Evolutionary conservation across 2,329 filamentous ascomycete species (phyloP).

Genomic region (Tolypocladium nubicola): DNA sequence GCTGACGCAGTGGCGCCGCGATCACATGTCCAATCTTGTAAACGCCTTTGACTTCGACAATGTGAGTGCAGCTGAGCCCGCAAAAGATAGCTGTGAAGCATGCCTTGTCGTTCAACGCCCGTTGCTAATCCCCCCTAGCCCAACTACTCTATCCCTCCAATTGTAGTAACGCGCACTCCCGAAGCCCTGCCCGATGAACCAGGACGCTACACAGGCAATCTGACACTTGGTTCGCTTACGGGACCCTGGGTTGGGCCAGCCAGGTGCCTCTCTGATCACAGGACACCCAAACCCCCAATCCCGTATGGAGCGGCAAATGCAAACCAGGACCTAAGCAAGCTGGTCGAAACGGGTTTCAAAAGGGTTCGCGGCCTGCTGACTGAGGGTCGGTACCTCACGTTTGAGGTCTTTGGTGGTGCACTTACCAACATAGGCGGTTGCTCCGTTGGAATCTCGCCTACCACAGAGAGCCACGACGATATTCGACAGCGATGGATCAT

Average conservation of each 20-base stretch:
- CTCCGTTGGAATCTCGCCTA: constrained; percentile 5
- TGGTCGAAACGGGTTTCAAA: constrained; percentile 41
- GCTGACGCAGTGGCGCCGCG: constrained; percentile 15
- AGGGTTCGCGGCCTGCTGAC: constrained; percentile 37
- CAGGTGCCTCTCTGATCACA: constrained; percentile 6
- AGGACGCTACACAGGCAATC: constrained; percentile 5
- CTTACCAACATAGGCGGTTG: constrained; percentile 21
- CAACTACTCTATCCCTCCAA: constrained; percentile 4
- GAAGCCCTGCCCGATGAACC: constrained; percentile 1
- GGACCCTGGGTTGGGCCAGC: constrained; percentile 9
- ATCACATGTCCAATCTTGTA: constrained; percentile 17
- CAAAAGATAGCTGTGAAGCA: not conserved
- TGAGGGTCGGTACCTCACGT: constrained; percentile 41
- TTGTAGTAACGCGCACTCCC: constrained; percentile 1
- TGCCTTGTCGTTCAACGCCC: no score
- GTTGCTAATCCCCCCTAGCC: constrained; percentile 1
- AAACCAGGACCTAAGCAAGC: constrained; percentile 82
- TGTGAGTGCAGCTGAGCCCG: constrained; percentile 3
- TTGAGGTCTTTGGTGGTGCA: constrained; percentile 31
- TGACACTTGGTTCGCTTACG: constrained; percentile 8
- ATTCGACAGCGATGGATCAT: constrained; percentile 37
- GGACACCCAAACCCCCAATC: constrained; percentile 2
- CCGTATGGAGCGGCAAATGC: constrained; percentile 24
- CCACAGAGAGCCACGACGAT: constrained; percentile 20
- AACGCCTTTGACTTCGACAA: constrained; percentile 30